Evolutionary conservation across 2,329 filamentous ascomycete genomes (phyloP).

Genomic region (Colletotrichum shisoi): DNA sequence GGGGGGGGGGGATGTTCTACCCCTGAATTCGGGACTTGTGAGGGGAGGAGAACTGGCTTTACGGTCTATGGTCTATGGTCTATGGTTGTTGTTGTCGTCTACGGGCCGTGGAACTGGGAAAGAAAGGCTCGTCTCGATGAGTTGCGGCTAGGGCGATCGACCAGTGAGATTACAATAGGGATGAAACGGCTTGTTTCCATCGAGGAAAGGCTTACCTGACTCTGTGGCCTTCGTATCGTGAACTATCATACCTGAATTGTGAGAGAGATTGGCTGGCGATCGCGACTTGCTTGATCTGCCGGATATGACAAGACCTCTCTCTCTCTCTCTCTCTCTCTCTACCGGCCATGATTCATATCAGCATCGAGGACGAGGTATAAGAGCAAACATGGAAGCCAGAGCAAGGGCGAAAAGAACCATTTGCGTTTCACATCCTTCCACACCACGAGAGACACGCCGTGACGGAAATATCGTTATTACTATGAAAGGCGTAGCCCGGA

Average conservation of each 20-base stretch:
- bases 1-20: too few species aligned
- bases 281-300: too few species aligned
- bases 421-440: neutral
- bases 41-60: too few species aligned
- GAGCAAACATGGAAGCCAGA: neutral
- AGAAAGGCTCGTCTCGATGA: neutral
- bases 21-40: too few species aligned
- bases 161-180: neutral
- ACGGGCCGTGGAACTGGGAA: neutral
- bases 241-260: neutral
- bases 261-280: neutral
- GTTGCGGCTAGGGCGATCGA: neutral
- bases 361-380: too few species aligned
- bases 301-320: neutral
- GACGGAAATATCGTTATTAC: constrained; percentile 14
- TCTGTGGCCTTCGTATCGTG: neutral
- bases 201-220: too few species aligned
- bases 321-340: too few species aligned
- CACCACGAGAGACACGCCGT: too few species aligned
- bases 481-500: neutral
- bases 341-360: too few species aligned
- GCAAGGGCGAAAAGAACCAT: neutral
- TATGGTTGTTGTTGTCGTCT: too few species aligned
- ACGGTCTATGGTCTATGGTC: too few species aligned
- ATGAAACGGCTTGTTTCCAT: neutral